Base-by-base conservation (phyloP, 805 yeast genomes). In the Vanderwaltozyma yarrowii region DNA sequence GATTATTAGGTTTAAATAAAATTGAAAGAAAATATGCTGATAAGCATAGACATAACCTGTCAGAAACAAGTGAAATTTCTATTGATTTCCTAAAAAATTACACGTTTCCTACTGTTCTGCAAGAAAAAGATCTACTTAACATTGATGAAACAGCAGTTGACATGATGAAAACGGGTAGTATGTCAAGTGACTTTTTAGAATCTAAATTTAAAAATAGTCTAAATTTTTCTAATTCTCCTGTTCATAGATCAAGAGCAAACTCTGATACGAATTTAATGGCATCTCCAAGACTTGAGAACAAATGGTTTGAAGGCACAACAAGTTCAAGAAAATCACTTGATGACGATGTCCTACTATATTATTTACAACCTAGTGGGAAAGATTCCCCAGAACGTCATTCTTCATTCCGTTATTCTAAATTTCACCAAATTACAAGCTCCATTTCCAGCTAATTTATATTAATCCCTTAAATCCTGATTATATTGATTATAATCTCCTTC, bases 81-180 rank as follows among this genome's bases (percentile, higher is more conserved):
- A 42, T 54, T 8, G 56, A 55, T 10, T 56, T 52, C 23, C 31
- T 49, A 14, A 47, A 41, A 33, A 49, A 53, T 39, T 58, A 58
- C 39, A 44, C 44, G 19, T 58, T 58, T 41, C 62, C 62, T 17
- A 54, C 62, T 12, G 42, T 56, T 4, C 33, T 56, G 19, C 60
- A 54, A 30, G 49, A 48, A 19, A 45, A 41, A 23, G 44, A 31
- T 4, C 5, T 20, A 13, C n/a, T 31, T n/a, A 12, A 31, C 4
- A n/a, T 31, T 5, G 39, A 37, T 11, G 18, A 24, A 13, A 12
- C 10, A 8, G 19, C n/a, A 2, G 14, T 25, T 5, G 17, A n/a
- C 12, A 12, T 12, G 12, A 20, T 3, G 14, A 12, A 16, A 28
- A 19, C 19, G 10, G 10, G 18, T 11, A 19, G 19, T 3, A 18